Evolutionary conservation across 2,329 filamentous ascomycete species (phyloP), one percentile per base, ranked within the genome.

Genomic region (Cryphonectria japonica): DNA sequence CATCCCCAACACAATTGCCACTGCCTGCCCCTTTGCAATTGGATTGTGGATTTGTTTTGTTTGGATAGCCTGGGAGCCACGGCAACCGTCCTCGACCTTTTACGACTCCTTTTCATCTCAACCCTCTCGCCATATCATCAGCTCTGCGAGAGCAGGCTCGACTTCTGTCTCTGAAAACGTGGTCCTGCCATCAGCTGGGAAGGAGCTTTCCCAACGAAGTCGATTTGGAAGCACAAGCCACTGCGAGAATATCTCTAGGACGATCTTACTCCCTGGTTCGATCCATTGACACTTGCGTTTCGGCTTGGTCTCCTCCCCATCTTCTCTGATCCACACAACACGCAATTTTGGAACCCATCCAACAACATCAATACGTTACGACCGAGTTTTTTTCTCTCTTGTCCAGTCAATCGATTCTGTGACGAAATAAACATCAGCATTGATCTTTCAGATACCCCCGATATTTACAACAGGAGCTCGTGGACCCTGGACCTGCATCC

Each of bases 311-410:
- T 50, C 7, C 29, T 19, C 41, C 8, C n/a, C n/a, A 14, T 26
- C 41, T 26, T 9, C 22, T 22, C 22, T 22, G 26, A 37, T 11
- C 32, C 16, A 54, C 16, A 9, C 37, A 39, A 39, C 26, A 32
- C n/a, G 41, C 43, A 63, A 7, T 67, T 73, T 57, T 69, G 63
- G 59, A 69, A 60, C 50, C 54, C 69, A 67, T 71, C 69, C 66
- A 9, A 22, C 66, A 73, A 67, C 69, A 73, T 73, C 41, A 54
- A 52, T 69, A 69, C 66, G 32, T 67, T 67, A 67, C 67, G 46
- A 34, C 52, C 26, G 59, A 62, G 66, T 60, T 29, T 57, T 37
- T 67, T 57, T 37, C 66, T 71, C 66, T 39, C 60, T 68, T 67
- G 60, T 60, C 50, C 26, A 59, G 60, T 65, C n/a, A 68, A 62